Base-by-base conservation (phyloP, 805 yeast genomes). In the Candida germanica region DNA sequence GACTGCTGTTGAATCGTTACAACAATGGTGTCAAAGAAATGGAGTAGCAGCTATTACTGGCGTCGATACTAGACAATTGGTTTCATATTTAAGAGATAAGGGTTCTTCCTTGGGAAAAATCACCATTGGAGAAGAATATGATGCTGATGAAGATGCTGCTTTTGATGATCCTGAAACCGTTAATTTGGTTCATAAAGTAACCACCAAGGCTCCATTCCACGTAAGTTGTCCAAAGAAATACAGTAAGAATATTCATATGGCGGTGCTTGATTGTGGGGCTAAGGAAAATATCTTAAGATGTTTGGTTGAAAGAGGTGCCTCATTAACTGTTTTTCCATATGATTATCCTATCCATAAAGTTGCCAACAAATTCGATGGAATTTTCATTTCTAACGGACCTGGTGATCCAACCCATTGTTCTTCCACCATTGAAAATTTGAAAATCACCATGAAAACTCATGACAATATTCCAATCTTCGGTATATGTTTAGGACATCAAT, bases 211-310 rank as follows among this genome's bases (percentile, higher is more conserved):
- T 33, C 98, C 98, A 27, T 93, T 87, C 80, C 93, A 87, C 52
- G 75, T 93, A 31, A 69, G 84, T 16, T 78, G 91, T 26, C 76
- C 78, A 15, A 62, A 69, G 31, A 66, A 73, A 31, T 66, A 70
- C 48, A 74, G 75, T 50, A 69, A 70, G 42, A 76, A 78, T 52
- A 48, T 62, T 34, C 96, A 91, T 58, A 80, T 93, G 50, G 96
- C 97, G 10, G 88, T 93, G 25, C 72, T 93, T 40, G 99, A 93
- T 64, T 93, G 99, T 65, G 99, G 99, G 58, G 97, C 93, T 48
- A 93, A 93, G 71, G 98, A 93, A 67, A 93, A 93, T 68, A 93
- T 93, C 47, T 73, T 93, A 58, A 81, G 98, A 67, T 88, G 96
- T 44, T 74, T 93, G 33, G 98, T 87, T 20, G 76, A 86, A 47